Base-by-base conservation (phyloP, 805 yeast genomes). In the Metschnikowia proteae region DNA sequence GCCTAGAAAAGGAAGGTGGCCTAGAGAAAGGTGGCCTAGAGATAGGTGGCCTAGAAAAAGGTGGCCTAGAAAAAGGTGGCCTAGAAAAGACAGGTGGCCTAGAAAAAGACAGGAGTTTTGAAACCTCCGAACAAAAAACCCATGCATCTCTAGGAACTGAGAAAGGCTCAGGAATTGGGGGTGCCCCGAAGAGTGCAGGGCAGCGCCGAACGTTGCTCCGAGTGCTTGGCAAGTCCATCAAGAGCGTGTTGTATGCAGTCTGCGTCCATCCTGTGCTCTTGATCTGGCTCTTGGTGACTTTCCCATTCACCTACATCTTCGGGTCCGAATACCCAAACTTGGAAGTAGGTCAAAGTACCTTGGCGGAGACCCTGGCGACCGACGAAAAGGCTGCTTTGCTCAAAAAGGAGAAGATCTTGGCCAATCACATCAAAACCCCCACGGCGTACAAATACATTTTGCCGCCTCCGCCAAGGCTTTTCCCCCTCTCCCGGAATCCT, bases 241-340 rank as follows among this genome's bases (percentile, higher is more conserved):
- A 23, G 25, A n/a, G 43, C 28, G 30, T 80, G 0, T 84, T 86
- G 6, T 74, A 78, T 51, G 55, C 74, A 36, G 45, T 83, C 5
- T 53, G 84, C 4, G 52, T 78, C n/a, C 75, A 74, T 48, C 90
- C 91, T 2, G 48, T 80, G 11, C 51, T 66, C 4, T 68, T 75
- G 42, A 38, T 76, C 1, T 74, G 86, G 78, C 71, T 67, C 44
- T 51, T 83, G n/a, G 48, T 79, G 5, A 73, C 83, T 1, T 80
- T 75, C 57, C 91, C 91, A 0, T 64, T 83, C 51, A 68, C 67
- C 13, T 63, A 73, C 48, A 57, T 79, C 13, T 59, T 80, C 28
- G 59, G 56, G 2, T 46, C 43, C 36, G 55, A 47, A 38, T 54
- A 51, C 41, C 50, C 45, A 28, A 47, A 46, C 28, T 49, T 44